phyloP scores from a whole-genome alignment of 1,139 yeast genomes.

The Candida sanyaensis region DNA sequence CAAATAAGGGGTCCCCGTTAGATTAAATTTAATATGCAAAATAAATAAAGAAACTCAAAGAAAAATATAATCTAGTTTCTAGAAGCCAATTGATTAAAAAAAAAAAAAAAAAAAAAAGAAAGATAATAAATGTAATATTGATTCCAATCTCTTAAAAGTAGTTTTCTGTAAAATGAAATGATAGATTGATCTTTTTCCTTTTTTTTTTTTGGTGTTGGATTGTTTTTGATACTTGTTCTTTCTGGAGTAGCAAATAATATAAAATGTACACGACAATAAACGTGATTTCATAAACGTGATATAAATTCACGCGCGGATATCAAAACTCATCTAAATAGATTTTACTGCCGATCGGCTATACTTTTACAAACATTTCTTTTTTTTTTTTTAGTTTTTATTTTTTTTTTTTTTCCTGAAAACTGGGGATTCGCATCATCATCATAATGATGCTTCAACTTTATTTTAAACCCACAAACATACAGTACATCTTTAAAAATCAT shows the following conservation, averaged over 20 bases:
- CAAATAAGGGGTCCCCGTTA: neutral
- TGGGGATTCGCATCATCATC: neutral
- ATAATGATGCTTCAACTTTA: neutral
- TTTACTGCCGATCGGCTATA: constrained; percentile 1
- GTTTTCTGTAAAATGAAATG: too few species aligned
- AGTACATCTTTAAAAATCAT: neutral
- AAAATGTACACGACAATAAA: neutral
- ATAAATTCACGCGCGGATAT: neutral
- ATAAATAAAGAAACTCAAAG: neutral
- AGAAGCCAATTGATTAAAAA: neutral
- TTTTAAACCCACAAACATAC: neutral
- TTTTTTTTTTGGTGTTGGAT: too few species aligned
- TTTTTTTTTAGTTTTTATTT: neutral
- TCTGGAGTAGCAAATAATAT: neutral
- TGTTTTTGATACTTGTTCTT: neutral
- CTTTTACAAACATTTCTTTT: neutral
- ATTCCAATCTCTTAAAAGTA: too few species aligned
- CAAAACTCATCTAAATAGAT: neutral
- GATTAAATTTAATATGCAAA: neutral
- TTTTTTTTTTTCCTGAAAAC: neutral
- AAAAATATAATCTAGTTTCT: neutral
- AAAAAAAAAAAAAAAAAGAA: too few species aligned
- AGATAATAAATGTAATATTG: too few species aligned
- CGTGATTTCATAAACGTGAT: neutral
- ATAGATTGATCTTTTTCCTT: too few species aligned